Conservation (phyloP, 129 eudicot species). For the Kitagawia praeruptora region DNA sequence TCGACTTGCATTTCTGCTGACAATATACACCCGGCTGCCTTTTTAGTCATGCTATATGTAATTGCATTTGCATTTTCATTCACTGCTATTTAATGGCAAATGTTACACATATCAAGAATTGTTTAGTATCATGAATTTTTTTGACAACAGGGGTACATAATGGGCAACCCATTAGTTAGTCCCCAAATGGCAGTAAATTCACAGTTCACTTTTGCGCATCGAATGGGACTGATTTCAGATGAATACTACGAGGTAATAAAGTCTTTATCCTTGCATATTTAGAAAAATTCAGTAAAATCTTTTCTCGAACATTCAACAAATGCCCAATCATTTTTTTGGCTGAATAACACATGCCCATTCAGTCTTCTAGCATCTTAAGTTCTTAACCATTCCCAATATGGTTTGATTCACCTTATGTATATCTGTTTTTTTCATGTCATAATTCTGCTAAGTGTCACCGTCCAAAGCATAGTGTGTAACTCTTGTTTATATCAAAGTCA, state of each 20-base stretch:
- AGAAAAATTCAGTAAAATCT: not conserved
- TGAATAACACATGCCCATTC: not conserved
- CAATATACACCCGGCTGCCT: not conserved
- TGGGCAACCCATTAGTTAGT: conserved; percentile 27
- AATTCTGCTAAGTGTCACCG: not conserved
- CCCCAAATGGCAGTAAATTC: not conserved
- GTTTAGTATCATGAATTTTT: not conserved
- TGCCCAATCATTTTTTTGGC: not conserved
- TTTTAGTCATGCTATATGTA: no score
- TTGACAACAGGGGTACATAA: conserved; percentile 20
- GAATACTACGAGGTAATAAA: conserved; percentile 24
- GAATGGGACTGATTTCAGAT: conserved; percentile 28
- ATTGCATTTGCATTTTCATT: not conserved
- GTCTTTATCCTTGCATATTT: not conserved
- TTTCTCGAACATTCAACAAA: not conserved
- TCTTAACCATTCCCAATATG: not conserved
- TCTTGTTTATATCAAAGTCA: not conserved
- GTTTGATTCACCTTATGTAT: no score
- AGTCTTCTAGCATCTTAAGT: not conserved
- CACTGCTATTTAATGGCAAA: conserved; percentile 11
- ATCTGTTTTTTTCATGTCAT: no score
- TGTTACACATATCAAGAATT: not conserved
- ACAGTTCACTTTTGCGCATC: conserved; percentile 24
- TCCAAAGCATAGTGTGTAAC: not conserved
- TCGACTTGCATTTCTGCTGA: not conserved